These are phyloP conservation scores for Ambispora gerdemannii DNA, from an alignment of 192 early-diverging fungal genomes.

Conservation along the genomic window DNA sequence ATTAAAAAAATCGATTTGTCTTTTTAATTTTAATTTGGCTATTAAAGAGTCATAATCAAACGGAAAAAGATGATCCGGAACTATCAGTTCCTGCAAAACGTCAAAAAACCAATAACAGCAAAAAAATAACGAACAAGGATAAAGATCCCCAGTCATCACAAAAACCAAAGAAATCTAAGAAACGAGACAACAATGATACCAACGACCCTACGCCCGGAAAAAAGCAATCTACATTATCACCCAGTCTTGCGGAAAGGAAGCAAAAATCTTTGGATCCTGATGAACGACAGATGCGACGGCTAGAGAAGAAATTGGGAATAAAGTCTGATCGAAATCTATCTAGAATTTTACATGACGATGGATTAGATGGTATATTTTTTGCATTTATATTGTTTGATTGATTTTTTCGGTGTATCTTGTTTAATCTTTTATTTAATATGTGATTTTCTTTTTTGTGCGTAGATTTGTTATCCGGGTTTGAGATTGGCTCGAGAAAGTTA, in stretches of 20 bases:
- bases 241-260: too few relatives aligned
- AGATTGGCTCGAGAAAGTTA: not conserved
- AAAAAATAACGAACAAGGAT: not conserved
- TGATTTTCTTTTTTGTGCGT: not conserved
- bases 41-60: too few relatives aligned
- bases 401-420: not conserved
- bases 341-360: conserved; percentile 25
- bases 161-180: not conserved
- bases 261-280: conserved; percentile 4
- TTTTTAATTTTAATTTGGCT: not conserved
- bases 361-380: conserved; percentile 22
- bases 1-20: not conserved
- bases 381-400: not conserved
- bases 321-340: conserved; percentile 13
- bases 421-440: not conserved
- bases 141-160: not conserved
- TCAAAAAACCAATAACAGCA: not conserved
- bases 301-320: conserved; percentile 28
- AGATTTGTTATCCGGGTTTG: not conserved
- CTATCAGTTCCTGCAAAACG: not conserved
- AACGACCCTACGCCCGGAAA: not conserved
- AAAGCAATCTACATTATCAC: not conserved
- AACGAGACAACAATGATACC: not conserved
- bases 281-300: conserved; percentile 9
- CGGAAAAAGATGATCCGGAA: not conserved